These are phyloP conservation scores for Aspergillus brunneoviolaceus DNA, from an alignment of 2,329 filamentous ascomycete genomes.

Conservation along the genomic window DNA sequence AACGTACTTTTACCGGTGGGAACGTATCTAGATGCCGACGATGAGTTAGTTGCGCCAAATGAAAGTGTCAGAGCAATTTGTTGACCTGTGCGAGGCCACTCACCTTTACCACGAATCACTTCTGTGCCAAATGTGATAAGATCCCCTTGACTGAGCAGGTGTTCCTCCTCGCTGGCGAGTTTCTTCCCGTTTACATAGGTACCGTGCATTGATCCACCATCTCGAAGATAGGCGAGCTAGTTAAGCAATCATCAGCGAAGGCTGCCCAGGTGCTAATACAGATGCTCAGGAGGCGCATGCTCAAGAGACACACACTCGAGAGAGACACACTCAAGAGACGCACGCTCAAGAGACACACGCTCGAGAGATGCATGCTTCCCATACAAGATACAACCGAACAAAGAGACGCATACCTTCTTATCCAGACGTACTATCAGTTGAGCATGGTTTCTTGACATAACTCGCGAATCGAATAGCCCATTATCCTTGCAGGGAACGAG, in stretches of 20 bases:
- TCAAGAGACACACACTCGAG: too few species aligned
- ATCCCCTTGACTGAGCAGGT: constrained; percentile 40
- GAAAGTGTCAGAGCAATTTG: neutral
- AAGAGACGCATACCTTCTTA: constrained; percentile 26
- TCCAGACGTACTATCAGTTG: constrained; percentile 30
- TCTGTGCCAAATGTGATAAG: constrained; percentile 49
- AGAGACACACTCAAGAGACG: neutral
- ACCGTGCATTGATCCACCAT: constrained; percentile 62
- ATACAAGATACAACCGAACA: too few species aligned
- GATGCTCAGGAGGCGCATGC: neutral
- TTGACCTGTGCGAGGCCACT: constrained; percentile 9
- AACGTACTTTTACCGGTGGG: constrained; percentile 34
- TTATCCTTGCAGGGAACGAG: constrained; percentile 40
- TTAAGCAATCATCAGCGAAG: neutral
- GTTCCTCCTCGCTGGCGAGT: constrained; percentile 39
- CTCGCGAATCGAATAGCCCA: constrained; percentile 48
- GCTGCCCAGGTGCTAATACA: neutral
- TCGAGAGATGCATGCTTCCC: too few species aligned
- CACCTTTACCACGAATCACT: constrained; percentile 50
- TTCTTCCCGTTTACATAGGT: constrained; percentile 55
- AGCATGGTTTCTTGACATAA: constrained; percentile 50
- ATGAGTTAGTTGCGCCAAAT: neutral
- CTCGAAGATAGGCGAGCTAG: constrained; percentile 51
- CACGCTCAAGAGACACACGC: too few species aligned
- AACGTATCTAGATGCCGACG: constrained; percentile 26